Percentiles rank a stretch among this genome's conserved stretches.
Evolutionary conservation across 192 early-diverging fungal genomes (phyloP).

Genomic region (Backusella australiensis): DNA sequence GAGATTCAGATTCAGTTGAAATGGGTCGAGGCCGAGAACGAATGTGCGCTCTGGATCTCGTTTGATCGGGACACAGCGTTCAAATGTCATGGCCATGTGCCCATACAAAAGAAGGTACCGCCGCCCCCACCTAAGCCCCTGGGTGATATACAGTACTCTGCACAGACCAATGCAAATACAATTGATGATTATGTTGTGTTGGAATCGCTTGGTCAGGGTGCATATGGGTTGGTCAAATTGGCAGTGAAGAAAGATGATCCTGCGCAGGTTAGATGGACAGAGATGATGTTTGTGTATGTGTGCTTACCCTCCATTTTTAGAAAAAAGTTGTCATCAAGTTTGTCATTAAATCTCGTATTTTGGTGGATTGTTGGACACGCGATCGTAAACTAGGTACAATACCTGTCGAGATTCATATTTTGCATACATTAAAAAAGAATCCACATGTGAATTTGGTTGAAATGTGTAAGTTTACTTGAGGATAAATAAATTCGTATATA

Average conservation of each 20-base stretch:
- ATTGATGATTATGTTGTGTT: constrained; percentile 63
- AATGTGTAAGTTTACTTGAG: constrained; percentile 36
- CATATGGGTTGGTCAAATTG: constrained; percentile 68
- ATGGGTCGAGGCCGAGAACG: constrained; percentile 47
- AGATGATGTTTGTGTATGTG: background rate
- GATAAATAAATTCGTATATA: background rate
- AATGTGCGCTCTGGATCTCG: constrained; percentile 61
- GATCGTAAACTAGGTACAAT: constrained; percentile 61
- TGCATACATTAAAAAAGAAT: constrained; percentile 54
- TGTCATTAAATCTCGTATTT: constrained; percentile 61
- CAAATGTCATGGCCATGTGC: constrained; percentile 16
- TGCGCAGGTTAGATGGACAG: constrained; percentile 29
- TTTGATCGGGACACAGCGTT: constrained; percentile 54
- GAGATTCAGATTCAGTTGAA: constrained; percentile 59
- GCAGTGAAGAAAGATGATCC: constrained; percentile 49
- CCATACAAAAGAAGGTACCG: background rate
- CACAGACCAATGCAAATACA: constrained; percentile 35
- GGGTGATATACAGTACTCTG: constrained; percentile 35
- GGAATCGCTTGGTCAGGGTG: constrained; percentile 61
- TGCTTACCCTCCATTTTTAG: constrained; percentile 10
- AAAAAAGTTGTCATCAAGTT: constrained; percentile 65
- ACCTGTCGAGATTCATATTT: constrained; percentile 74
- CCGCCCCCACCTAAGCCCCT: background rate
- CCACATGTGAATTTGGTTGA: constrained; percentile 54
- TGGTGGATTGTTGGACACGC: constrained; percentile 65